Percentiles rank a stretch among this genome's conserved stretches.
Evolutionary conservation across 129 eudicot species (phyloP).

Genomic region (Flaveria ramosissima): DNA sequence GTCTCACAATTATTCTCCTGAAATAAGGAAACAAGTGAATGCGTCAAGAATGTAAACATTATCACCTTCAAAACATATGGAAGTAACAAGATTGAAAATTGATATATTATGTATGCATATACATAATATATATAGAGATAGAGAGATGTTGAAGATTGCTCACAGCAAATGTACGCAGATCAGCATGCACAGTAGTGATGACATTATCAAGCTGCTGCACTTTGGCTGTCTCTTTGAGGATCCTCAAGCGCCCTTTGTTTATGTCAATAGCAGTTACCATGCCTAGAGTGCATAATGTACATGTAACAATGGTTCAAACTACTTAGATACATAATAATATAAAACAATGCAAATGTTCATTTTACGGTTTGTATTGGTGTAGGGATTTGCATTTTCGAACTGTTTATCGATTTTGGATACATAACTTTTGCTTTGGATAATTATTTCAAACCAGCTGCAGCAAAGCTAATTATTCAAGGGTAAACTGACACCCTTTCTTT

Average conservation of each 20-base stretch:
- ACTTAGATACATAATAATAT: not conserved
- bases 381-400: not conserved
- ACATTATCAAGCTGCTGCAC: slow-evolving; percentile 64
- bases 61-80: not conserved
- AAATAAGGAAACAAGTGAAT: slow-evolving; percentile 2
- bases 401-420: not conserved
- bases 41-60: not conserved
- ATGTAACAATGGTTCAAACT: not conserved
- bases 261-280: slow-evolving; percentile 79
- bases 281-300: slow-evolving; percentile 50
- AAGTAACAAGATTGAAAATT: slow-evolving; percentile 1
- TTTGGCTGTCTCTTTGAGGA: slow-evolving; percentile 79
- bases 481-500: not conserved
- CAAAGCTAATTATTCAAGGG: not conserved
- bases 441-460: not conserved
- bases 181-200: slow-evolving; percentile 67
- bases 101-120: not conserved
- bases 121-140: not conserved
- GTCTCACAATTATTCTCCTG: slow-evolving; percentile 47
- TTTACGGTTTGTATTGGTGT: not conserved
- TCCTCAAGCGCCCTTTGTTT: slow-evolving; percentile 87
- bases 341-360: not conserved
- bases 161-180: slow-evolving; percentile 74
- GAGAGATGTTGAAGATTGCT: slow-evolving; percentile 25
- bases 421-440: not conserved